These are phyloP conservation scores for Cyclotella cryptica DNA, from an alignment of 108 stramenopile species.

Conservation along the genomic window DNA sequence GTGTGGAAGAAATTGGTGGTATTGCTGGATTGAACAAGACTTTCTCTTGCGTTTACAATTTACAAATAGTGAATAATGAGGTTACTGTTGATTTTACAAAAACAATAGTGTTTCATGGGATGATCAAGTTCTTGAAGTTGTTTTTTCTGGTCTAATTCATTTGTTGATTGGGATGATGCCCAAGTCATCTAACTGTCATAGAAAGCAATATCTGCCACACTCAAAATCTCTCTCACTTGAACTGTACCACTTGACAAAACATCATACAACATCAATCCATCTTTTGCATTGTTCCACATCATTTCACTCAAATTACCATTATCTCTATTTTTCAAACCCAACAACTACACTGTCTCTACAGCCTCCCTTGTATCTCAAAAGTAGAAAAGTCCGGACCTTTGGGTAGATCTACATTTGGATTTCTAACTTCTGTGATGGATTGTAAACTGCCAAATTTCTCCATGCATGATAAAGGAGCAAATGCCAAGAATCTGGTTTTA, in stretches of 20 bases:
- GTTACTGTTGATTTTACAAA: slow-evolving; percentile 36
- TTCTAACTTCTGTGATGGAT: slow-evolving; percentile 49
- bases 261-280: slow-evolving; percentile 45
- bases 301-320: slow-evolving; percentile 49
- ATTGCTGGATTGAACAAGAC: slow-evolving; percentile 71
- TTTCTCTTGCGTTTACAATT: slow-evolving; percentile 87
- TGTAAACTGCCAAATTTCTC: slow-evolving; percentile 50
- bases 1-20: slow-evolving; percentile 69
- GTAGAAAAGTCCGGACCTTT: slow-evolving; percentile 58
- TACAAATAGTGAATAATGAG: slow-evolving; percentile 78
- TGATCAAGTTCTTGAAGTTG: slow-evolving; percentile 73
- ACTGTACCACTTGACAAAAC: slow-evolving; percentile 51
- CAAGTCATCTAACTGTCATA: slow-evolving; percentile 59
- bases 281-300: slow-evolving; percentile 54
- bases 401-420: slow-evolving; percentile 51
- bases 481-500: slow-evolving; percentile 49
- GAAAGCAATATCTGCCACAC: slow-evolving; percentile 62
- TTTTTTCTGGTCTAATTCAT: slow-evolving; percentile 79
- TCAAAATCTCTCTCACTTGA: slow-evolving; percentile 46
- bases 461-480: slow-evolving; percentile 43
- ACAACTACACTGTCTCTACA: slow-evolving; percentile 18
- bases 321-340: slow-evolving; percentile 44
- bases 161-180: slow-evolving; percentile 64
- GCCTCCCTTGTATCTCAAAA: slow-evolving; percentile 45
- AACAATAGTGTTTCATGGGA: slow-evolving; percentile 3